Base-by-base conservation (phyloP, 805 yeast genomes). In the Yueomyces sp. region DNA sequence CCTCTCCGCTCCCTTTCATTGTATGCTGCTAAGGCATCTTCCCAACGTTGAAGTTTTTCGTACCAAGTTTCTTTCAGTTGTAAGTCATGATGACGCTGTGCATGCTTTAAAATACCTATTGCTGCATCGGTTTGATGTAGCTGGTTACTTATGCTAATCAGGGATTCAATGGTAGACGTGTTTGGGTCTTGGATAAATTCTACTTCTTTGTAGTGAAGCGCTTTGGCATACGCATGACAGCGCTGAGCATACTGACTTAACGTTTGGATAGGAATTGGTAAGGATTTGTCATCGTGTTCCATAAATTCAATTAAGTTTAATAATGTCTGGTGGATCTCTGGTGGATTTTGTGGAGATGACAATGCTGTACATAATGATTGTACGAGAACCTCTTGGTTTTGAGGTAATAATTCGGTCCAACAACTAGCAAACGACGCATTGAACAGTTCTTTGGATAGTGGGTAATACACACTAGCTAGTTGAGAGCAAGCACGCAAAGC, bases 71-170 rank as follows among this genome's bases (percentile, higher is more conserved):
- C 98, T 56, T 88, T 90, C 47, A 94, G 72, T 61, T 88, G 96
- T 39, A 92, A 67, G 45, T 82, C 86, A 55, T 90, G 95, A 49
- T 85, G 90, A 47, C 83, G 79, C 59, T 86, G 94, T 1, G 96
- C 96, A 63, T 88, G 94, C 55, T 87, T 90, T 52, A 92, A 70
- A 44, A 92, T 88, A 49, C 99, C 99, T 44, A 90, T 85, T 0
- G 98, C 97, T 0, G 99, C 96, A 64, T 92, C 99, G 0, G 94
- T 80, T 59, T 94, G 98, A 54, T 92, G 97, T 26, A 92, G 65
- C 55, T 87, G 95, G 55, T 90, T 92, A 60, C 92, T 94, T 52
- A 92, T 90, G 49, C 86, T 80, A 45, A 92, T 92, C 52, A 92
- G 68, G 0, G 95, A 77, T 56, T 92, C 99, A 49, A 92, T 86